These are phyloP conservation scores for Vitis hybrid DNA, from an alignment of 177 flowering plant genomes.

Conservation along the genomic window DNA sequence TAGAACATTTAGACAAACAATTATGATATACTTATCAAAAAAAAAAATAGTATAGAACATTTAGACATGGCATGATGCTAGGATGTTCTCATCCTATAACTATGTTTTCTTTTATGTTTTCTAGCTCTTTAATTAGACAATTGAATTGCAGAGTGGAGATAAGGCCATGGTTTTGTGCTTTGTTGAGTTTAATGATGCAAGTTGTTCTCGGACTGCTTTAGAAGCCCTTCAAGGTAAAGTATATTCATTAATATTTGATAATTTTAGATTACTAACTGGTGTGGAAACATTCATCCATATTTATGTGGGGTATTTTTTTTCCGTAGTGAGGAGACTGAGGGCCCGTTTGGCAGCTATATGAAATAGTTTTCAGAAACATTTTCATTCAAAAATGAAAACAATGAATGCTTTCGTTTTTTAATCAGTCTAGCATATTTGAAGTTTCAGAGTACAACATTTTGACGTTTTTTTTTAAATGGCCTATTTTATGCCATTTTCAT, in stretches of 20 bases:
- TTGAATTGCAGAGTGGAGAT: constrained; percentile 56
- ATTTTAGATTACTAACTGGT: not conserved
- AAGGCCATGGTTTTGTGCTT: constrained; percentile 75
- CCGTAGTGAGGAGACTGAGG: too few relatives aligned
- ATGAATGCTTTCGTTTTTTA: too few relatives aligned
- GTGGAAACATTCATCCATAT: too few relatives aligned
- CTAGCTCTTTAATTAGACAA: not conserved
- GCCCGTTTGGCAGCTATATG: too few relatives aligned
- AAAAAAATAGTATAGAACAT: not conserved
- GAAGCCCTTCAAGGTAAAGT: constrained; percentile 74
- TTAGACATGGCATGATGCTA: not conserved
- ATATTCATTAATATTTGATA: not conserved
- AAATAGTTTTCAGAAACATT: too few relatives aligned
- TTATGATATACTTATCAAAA: too few relatives aligned
- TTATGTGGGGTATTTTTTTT: too few relatives aligned
- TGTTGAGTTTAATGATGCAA: constrained; percentile 72
- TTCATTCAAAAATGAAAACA: too few relatives aligned
- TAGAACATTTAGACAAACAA: not conserved
- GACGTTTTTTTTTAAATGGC: too few relatives aligned
- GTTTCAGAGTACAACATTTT: too few relatives aligned
- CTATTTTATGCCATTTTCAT: too few relatives aligned
- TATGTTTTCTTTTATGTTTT: not conserved
- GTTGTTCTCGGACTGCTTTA: constrained; percentile 71
- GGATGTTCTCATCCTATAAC: not conserved
- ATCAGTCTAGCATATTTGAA: too few relatives aligned